Base-by-base conservation (phyloP, 352 stramenopile genomes). In the Pythium chondricola region DNA sequence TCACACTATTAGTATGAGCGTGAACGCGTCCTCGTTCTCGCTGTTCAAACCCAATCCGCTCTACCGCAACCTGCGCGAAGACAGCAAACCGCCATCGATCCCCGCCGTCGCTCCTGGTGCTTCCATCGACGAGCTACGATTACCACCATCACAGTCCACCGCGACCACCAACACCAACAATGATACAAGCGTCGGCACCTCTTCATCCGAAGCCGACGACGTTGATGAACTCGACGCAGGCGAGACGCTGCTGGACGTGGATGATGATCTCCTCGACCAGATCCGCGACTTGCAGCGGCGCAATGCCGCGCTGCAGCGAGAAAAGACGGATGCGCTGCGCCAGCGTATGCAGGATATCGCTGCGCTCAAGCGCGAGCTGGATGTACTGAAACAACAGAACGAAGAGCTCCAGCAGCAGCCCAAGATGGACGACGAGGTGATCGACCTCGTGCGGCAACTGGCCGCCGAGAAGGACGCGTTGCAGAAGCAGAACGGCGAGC, bases 21-120 rank as follows among this genome's bases (percentile, higher is more conserved):
- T 61, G 18, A 61, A 61, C 44, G 53, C 53, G 53, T n/a, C 7
- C 29, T 46, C 54, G 22, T 62, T 62, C 35, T 62, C 54, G 24
- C 50, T 56, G 27, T 62, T 62, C 43, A 56, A 56, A 25, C 54
- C 54, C 26, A 61, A 48, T 30, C 18, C 53, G 31, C 47, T 62
- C 40, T 62, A 48, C 30, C 54, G 54, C 0, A 56, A 51, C 6
- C 47, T 62, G 16, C 53, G 46, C 20, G 46, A 61, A 20, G 51
- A 58, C 42, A 17, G 29, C 29, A 45, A 22, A 8, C 39, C 17
- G 5, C n/a, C n/a, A n/a, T n/a, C n/a, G n/a, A n/a, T n/a, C n/a
- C n/a, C n/a, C n/a, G n/a, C n/a, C n/a, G n/a, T n/a, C n/a, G n/a
- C n/a, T n/a, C n/a, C n/a, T n/a, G n/a, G n/a, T n/a, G n/a, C n/a